Conservation (phyloP, 1,139 yeast species). For the Yamadazyma triangularis region DNA sequence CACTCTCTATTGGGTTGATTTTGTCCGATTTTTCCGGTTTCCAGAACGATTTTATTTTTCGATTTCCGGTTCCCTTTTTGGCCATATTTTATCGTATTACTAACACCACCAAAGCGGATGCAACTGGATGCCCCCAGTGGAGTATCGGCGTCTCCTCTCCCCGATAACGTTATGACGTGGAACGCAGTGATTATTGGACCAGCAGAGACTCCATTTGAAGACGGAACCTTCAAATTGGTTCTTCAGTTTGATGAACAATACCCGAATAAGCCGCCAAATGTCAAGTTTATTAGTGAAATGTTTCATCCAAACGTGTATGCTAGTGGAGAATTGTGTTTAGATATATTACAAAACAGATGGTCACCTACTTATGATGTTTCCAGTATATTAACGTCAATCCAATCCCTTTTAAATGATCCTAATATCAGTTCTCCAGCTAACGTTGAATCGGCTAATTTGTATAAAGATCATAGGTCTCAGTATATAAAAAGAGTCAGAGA, state of each 20-base stretch:
- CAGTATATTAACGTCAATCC: slow-evolving; percentile 87
- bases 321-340: slow-evolving; percentile 91
- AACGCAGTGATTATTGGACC: slow-evolving; percentile 98
- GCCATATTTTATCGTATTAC: too few relatives aligned
- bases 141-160: slow-evolving; percentile 93
- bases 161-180: slow-evolving; percentile 97
- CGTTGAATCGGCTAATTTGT: slow-evolving; percentile 94
- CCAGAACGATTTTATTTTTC: too few relatives aligned
- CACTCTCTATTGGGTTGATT: too few relatives aligned
- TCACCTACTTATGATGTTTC: slow-evolving; percentile 98
- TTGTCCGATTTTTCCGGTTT: too few relatives aligned
- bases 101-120: too few relatives aligned
- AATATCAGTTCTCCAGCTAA: slow-evolving; percentile 96
- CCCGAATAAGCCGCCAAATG: slow-evolving; percentile 95
- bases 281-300: slow-evolving; percentile 88
- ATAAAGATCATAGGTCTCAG: slow-evolving; percentile 91
- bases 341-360: slow-evolving; percentile 96
- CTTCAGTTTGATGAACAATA: slow-evolving; percentile 94
- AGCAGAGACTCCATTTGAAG: slow-evolving; percentile 95
- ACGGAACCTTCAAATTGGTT: slow-evolving; percentile 87
- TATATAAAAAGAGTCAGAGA: slow-evolving; percentile 88
- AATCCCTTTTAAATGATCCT: slow-evolving; percentile 88
- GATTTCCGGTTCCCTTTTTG: too few relatives aligned
- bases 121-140: slow-evolving; percentile 99
- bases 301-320: slow-evolving; percentile 98